A percentile compares a stretch with the other conserved stretches of the same genome.
These are phyloP conservation scores for Monascus ruber DNA, from an alignment of 2,329 filamentous ascomycete genomes.

Conservation along the genomic window DNA sequence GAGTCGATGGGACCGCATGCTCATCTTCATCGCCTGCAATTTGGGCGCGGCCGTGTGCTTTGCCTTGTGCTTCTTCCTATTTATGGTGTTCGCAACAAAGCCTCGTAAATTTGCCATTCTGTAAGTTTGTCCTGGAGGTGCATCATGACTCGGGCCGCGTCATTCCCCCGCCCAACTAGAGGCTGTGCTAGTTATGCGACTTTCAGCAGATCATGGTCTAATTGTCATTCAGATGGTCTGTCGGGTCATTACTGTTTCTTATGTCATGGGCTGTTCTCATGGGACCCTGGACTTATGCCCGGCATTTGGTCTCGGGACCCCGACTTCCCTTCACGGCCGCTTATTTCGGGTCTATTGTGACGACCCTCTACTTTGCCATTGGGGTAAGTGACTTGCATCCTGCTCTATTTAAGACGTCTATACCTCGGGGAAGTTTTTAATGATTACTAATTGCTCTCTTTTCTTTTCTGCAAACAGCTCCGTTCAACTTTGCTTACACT, in stretches of 20 bases:
- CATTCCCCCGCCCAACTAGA: too few species aligned
- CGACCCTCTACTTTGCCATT: constrained; percentile 86
- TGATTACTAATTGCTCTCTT: too few species aligned
- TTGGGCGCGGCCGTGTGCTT: constrained; percentile 83
- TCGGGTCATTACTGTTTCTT: constrained; percentile 83
- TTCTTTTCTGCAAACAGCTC: constrained; percentile 43
- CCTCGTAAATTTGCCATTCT: constrained; percentile 93
- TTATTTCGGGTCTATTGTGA: constrained; percentile 83
- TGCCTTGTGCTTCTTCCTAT: constrained; percentile 76
- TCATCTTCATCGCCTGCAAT: constrained; percentile 88
- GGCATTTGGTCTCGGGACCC: constrained; percentile 72
- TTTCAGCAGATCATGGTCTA: not conserved
- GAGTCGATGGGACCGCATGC: constrained; percentile 89
- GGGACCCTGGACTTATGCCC: constrained; percentile 72
- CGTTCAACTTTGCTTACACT: constrained; percentile 76
- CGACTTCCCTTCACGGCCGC: constrained; percentile 85
- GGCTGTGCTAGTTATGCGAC: too few species aligned
- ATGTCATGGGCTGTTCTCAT: constrained; percentile 89
- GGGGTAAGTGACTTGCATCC: constrained; percentile 55
- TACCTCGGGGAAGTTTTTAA: too few species aligned
- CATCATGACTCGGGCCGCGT: constrained; percentile 5
- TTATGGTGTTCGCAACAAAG: constrained; percentile 67
- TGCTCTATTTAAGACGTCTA: constrained; percentile 3
- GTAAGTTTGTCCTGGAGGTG: constrained; percentile 51
- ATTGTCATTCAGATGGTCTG: constrained; percentile 64